These are phyloP conservation scores for Xylariaceae sp. DNA, from an alignment of 2,329 filamentous ascomycete genomes.

Conservation along the genomic window DNA sequence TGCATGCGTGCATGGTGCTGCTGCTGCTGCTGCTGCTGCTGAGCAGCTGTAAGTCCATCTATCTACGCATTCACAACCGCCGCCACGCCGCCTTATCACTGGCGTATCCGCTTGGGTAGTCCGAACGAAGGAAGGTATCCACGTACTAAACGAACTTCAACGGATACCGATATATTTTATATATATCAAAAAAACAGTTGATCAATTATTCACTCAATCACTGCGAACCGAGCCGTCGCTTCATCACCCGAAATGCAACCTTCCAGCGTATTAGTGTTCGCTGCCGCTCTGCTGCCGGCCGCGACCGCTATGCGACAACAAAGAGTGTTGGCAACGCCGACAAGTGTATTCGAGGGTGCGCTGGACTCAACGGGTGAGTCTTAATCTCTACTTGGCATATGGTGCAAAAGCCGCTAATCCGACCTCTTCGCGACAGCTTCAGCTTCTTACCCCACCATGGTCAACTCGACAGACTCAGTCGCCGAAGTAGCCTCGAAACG, in stretches of 20 bases:
- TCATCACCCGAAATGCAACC: neutral
- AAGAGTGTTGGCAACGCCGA: neutral
- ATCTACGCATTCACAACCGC: no score
- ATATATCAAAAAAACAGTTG: no score
- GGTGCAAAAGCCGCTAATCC: constrained; percentile 21
- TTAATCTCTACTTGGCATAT: no score
- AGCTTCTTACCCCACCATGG: constrained; percentile 21
- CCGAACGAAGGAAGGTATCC: no score
- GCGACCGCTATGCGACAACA: neutral
- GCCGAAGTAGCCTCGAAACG: constrained; percentile 17
- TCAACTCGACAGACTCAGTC: constrained; percentile 27
- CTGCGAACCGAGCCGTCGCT: neutral
- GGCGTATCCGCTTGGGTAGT: no score
- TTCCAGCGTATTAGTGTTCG: neutral
- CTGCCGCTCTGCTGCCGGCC: neutral
- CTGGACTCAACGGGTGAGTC: neutral
- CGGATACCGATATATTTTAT: no score
- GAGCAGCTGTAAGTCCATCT: neutral
- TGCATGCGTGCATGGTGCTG: no score
- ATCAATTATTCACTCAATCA: no score
- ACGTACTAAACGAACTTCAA: no score
- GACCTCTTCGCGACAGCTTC: constrained; percentile 11
- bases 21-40: neutral
- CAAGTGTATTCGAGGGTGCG: neutral
- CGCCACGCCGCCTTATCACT: no score